A percentile compares a stretch with the other conserved stretches of the same genome.
Evolutionary conservation across 2,329 filamentous ascomycete genomes (phyloP).

Genomic region (Epichloe sylvatica): DNA sequence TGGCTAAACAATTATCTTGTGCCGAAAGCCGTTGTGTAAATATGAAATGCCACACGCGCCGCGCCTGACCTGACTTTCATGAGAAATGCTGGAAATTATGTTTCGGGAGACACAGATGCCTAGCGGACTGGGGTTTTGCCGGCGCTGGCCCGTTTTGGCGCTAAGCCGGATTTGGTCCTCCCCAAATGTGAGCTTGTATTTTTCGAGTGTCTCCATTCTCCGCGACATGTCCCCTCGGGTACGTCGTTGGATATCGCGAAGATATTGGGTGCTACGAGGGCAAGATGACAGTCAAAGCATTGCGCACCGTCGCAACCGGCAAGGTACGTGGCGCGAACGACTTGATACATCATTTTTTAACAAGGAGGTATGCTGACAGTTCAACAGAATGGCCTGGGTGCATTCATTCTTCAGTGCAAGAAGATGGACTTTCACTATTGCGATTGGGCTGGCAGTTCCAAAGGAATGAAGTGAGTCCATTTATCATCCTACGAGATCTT

Average conservation of each 20-base stretch:
- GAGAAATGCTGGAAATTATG: constrained; percentile 9
- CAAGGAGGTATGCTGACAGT: constrained; percentile 8
- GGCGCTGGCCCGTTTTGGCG: constrained; percentile 8
- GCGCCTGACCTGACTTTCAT: constrained; percentile 1
- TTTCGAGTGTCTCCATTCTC: neutral
- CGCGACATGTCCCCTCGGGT: constrained; percentile 8
- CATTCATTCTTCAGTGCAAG: constrained; percentile 96
- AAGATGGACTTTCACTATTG: constrained; percentile 94
- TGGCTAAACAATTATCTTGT: neutral
- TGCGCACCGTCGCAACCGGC: constrained; percentile 38
- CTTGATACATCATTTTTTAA: neutral
- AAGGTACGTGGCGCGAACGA: constrained; percentile 26
- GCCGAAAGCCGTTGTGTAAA: neutral
- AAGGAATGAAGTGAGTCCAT: constrained; percentile 68
- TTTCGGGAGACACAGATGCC: constrained; percentile 2
- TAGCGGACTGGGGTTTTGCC: constrained; percentile 8
- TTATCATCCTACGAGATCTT: neutral
- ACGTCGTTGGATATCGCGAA: constrained; percentile 14
- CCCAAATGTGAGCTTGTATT: constrained; percentile 3
- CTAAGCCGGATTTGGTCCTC: constrained; percentile 15
- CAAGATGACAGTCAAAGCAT: constrained; percentile 42
- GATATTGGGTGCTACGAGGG: constrained; percentile 17
- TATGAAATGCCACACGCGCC: constrained; percentile 6
- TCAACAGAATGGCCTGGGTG: constrained; percentile 78
- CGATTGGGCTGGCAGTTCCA: constrained; percentile 86